Evolutionary conservation across 2,329 filamentous ascomycete species (phyloP).

Genomic region (Penicillium sclerotigenum): DNA sequence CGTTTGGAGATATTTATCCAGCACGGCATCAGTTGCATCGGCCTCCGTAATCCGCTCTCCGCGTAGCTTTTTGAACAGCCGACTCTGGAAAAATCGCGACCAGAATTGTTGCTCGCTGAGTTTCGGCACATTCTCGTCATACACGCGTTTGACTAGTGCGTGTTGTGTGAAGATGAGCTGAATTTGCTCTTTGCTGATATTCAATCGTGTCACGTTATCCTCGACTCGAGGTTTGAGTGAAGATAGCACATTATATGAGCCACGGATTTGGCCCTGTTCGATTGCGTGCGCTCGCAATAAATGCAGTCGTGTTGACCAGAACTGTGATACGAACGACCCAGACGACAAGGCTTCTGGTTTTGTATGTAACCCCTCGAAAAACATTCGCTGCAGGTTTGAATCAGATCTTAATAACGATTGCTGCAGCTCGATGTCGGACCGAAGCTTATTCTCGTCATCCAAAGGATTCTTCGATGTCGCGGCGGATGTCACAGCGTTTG

Average conservation of each 20-base stretch:
- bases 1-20: slow-evolving; percentile 79
- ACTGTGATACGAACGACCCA: slow-evolving; percentile 81
- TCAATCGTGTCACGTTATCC: slow-evolving; percentile 72
- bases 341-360: slow-evolving; percentile 82
- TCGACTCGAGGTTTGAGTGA: slow-evolving; percentile 78
- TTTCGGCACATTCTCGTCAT: slow-evolving; percentile 88
- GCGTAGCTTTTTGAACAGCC: slow-evolving; percentile 83
- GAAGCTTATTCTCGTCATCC: slow-evolving; percentile 78
- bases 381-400: slow-evolving; percentile 71
- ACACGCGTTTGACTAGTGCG: slow-evolving; percentile 82
- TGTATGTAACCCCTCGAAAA: slow-evolving; percentile 76
- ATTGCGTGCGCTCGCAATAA: slow-evolving; percentile 87
- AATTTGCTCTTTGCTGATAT: slow-evolving; percentile 86
- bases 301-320: slow-evolving; percentile 88
- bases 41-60: slow-evolving; percentile 80
- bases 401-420: slow-evolving; percentile 84
- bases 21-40: slow-evolving; percentile 71
- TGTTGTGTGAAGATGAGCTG: slow-evolving; percentile 91
- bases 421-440: slow-evolving; percentile 76
- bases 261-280: slow-evolving; percentile 78
- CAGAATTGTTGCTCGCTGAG: slow-evolving; percentile 80
- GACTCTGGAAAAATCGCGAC: slow-evolving; percentile 89
- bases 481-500: slow-evolving; percentile 61
- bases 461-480: slow-evolving; percentile 55
- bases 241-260: slow-evolving; percentile 90